Conservation (phyloP, 768 basidiomycete species). For the Butyriboletus loyo region DNA sequence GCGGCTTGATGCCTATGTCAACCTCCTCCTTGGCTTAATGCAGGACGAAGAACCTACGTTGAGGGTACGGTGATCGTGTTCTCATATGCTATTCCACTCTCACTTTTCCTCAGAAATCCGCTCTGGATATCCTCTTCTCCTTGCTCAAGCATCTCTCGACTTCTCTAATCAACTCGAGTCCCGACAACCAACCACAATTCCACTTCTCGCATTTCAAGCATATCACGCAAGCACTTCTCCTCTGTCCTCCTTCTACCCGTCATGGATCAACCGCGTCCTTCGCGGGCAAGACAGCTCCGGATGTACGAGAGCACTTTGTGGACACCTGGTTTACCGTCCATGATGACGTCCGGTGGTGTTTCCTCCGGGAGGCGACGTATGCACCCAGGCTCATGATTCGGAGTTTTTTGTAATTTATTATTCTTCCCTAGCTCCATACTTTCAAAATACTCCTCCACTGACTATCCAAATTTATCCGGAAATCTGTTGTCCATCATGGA, state of each 20-base stretch:
- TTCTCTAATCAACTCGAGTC: constrained; percentile 44
- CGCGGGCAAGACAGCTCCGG: constrained; percentile 46
- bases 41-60: constrained; percentile 75
- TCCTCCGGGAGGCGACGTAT: constrained; percentile 75
- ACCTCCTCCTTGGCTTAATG: constrained; percentile 65
- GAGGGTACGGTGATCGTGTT: constrained; percentile 48
- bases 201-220: constrained; percentile 66
- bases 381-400: constrained; percentile 14
- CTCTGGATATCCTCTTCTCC: constrained; percentile 74
- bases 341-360: constrained; percentile 88
- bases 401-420: background rate
- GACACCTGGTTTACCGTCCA: constrained; percentile 72
- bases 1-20: constrained; percentile 65
- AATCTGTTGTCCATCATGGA: constrained; percentile 66
- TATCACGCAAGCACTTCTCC: constrained; percentile 55
- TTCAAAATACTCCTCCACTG: constrained; percentile 25
- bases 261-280: constrained; percentile 16
- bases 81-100: background rate
- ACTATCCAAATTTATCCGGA: constrained; percentile 41
- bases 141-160: constrained; percentile 77
- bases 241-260: constrained; percentile 54
- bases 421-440: constrained; percentile 20
- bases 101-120: constrained; percentile 48
- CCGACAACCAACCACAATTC: constrained; percentile 56
- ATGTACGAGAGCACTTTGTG: constrained; percentile 62